Evolutionary conservation across 1,139 yeast genomes (phyloP), one percentile per base, ranked within the genome.

Genomic region (Debaryomyces robertsiae): DNA sequence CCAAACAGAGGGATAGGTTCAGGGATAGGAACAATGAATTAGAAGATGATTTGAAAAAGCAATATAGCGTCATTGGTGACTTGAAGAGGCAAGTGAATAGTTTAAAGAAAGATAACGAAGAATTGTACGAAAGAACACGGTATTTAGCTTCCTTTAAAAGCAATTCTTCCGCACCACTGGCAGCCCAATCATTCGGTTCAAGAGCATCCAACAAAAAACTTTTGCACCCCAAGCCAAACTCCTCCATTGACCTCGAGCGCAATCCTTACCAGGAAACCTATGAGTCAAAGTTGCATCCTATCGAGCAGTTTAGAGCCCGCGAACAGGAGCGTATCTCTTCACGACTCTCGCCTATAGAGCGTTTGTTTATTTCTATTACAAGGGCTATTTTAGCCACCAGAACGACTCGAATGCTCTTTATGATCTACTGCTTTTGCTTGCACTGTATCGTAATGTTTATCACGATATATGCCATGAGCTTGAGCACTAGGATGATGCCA

Each of bases 1-100:
- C 97, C 16, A 91, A 93, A 55, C 98, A 93, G 65, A 79, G 98
- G 60, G 98, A 93, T 60, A 72, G 98, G 48, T 90, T 91, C 70
- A 80, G 95, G 52, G 78, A 80, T 23, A 76, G 91, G 43, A 89
- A 85, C 53, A 78, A 77, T 41, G 96, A 89, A 56, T 72, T 93
- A 39, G 98, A 93, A 58, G 86, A 85, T 41, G 95, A 89, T 52
- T 58, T 83, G 35, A 81, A 87, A 55, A 79, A 79, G 50, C 81
- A 77, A 48, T 72, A 73, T 45, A 61, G 66, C 19, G 69, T 73
- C 25, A 73, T 83, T 14, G 73, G 68, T 36, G 87, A 85, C 41
- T 68, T 87, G 47, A 81, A 79, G 46, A 66, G 85, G 42, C 90
- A 88, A 51, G 65, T 87, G 38, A 78, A 75, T 39, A 63, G 73